Base-by-base conservation (phyloP, 495 filamentous ascomycete species). In the Sabuloglossum arenarium region DNA sequence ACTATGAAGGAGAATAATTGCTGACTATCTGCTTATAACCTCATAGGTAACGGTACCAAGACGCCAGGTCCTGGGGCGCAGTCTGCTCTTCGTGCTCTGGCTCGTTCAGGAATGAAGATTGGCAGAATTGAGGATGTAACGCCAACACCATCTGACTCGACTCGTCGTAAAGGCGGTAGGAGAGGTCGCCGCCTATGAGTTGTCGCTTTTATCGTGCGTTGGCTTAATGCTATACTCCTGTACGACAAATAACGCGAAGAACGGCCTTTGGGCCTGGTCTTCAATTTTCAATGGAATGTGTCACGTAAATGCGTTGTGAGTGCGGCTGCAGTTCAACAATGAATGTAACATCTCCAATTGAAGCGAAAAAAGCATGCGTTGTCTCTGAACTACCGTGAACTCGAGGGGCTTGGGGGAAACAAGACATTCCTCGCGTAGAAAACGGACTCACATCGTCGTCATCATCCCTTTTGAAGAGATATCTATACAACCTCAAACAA, bases 121-220 rank as follows among this genome's bases (percentile, higher is more conserved):
- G 91, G 91, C 67, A 81, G 91, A 65, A 99, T 99, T 66, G 91
- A 99, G 82, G 91, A 99, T 72, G 91, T 99, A 58, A 99, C 91
- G 62, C 91, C 91, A 60, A 97, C 91, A 34, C 91, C 91, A 61
- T 97, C 91, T 70, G 91, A 99, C 75, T 90, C 84, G 71, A 99
- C 91, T 63, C 86, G 91, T 72, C 85, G 90, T 72, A 99, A 99
- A 84, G 91, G 91, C 75, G 91, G 91, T 94, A 86, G 91, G 73
- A 89, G 91, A 84, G 91, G 91, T 95, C 91, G 91, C 74, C 89
- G 91, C 90, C 82, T 99, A 71, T 97, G 77, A 81, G 68, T 65
- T 59, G 59, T 61, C 55, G 61, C 28, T 46, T 59, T 43, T 54
- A 45, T 64, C n/a, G 16, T n/a, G 54, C 60, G 59, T 62, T 64